These are phyloP conservation scores for Lenwebbia sp. DNA, from an alignment of 345 rosid genomes.

Conservation along the genomic window DNA sequence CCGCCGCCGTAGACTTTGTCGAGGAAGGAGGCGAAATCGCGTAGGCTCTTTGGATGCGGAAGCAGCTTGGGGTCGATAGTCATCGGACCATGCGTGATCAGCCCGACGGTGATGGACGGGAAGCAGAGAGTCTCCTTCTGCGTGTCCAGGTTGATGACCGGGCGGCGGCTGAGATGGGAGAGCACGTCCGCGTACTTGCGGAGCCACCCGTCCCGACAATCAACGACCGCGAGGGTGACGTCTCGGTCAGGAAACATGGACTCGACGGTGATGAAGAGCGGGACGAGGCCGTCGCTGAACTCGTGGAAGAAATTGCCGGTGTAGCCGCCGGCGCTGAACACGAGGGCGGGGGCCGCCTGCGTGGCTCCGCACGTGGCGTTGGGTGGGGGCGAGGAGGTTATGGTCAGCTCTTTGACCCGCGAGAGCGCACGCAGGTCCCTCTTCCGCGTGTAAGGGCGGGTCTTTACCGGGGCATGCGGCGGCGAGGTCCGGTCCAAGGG, in stretches of 20 bases:
- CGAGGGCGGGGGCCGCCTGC: slow-evolving; percentile 38
- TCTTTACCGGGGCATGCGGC: slow-evolving; percentile 6
- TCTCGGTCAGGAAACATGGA: slow-evolving; percentile 24
- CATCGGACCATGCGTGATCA: slow-evolving; percentile 44
- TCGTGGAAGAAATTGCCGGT: slow-evolving; percentile 62
- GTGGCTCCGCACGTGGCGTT: slow-evolving; percentile 14
- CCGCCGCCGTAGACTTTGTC: slow-evolving; percentile 13
- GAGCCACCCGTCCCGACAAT: slow-evolving; percentile 53
- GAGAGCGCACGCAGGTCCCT: slow-evolving; percentile 19
- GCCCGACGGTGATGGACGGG: slow-evolving; percentile 31
- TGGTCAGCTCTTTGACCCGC: slow-evolving; percentile 26
- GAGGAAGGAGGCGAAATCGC: slow-evolving; percentile 27
- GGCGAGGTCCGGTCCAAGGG: slow-evolving; percentile 1
- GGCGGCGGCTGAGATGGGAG: slow-evolving; percentile 25
- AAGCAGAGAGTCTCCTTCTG: slow-evolving; percentile 37
- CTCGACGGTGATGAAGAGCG: slow-evolving; percentile 47
- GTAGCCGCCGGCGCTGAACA: slow-evolving; percentile 54
- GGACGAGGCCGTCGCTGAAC: slow-evolving; percentile 52
- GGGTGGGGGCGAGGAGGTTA: slow-evolving; percentile 14
- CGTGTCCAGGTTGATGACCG: slow-evolving; percentile 30
- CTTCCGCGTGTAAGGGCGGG: slow-evolving; percentile 55
- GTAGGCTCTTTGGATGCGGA: slow-evolving; percentile 22
- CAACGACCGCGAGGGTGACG: slow-evolving; percentile 28
- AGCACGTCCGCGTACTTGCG: slow-evolving; percentile 28
- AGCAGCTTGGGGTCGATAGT: slow-evolving; percentile 11